Base-by-base conservation (phyloP, 306 rosid species). In the Inga laurina region DNA sequence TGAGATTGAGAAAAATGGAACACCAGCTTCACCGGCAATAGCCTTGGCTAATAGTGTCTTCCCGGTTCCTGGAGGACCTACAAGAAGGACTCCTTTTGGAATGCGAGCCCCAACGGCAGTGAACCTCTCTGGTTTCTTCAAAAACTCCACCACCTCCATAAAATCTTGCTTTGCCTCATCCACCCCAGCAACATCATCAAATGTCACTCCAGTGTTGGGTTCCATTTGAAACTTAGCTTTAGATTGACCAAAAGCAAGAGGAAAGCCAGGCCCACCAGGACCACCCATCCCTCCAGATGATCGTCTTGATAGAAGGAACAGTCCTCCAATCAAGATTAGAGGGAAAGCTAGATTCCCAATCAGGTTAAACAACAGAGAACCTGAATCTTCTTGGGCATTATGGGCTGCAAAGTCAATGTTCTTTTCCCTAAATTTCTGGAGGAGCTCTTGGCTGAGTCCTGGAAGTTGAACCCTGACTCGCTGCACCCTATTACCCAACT, bases 151-250 rank as follows among this genome's bases (percentile, higher is more conserved):
- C 65, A 96, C 99, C 90, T 96, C 99, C 93, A 93, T 88, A 82
- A 96, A 96, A 83, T 96, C 99, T 87, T 96, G 98, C 85, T 96
- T 96, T 86, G 99, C 99, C 86, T 96, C 99, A 87, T 96, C 99
- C 61, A 96, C 99, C 56, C 99, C 99, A 15, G 99, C 99, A 81
- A 96, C 99, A 72, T 96, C 97, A 83, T 96, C 97, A 78, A 96
- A 96, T 19, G 99, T 96, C 83, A 96, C 99, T 82, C 99, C 99
- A 43, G 99, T 96, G 83, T 86, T 96, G 41, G 99, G 99, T 82
- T 96, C 99, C 98, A 96, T 92, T 85, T 96, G 98, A 89, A 96
- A 93, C 88, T 96, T 96, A 59, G 99, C 98, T 81, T 94, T 96
- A 14, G 99, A 96, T 82, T 92, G 97, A 86, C 98, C 99, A 89